Evolutionary conservation across 306 rosid species (phyloP), one percentile per base, ranked within the genome.

Genomic region (Oemleria cerasiformis): DNA sequence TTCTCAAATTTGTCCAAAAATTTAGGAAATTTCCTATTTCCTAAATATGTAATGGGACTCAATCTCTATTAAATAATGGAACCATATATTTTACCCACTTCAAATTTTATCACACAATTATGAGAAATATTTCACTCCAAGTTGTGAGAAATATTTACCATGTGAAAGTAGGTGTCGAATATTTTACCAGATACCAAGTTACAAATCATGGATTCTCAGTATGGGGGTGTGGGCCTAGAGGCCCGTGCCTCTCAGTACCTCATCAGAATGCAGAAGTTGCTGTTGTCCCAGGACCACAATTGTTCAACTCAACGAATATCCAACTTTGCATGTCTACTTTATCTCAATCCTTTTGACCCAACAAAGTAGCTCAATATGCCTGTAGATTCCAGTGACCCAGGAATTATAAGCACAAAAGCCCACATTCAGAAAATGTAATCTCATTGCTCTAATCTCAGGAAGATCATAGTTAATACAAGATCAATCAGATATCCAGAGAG

Each of bases 321-420:
- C 71, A 62, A n/a, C 51, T 77, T 61, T 49, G 1, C 15, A 65
- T 51, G 57, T 67, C 63, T 20, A 62, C 74, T 75, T 68, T 51
- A 49, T 63, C 57, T 54, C 72, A 69, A 57, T 73, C 81, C 61
- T 75, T 86, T 87, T 79, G 75, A 78, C 84, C 76, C 64, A 21
- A 63, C 8, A 34, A 38, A 65, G 70, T 25, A 57, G 44, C 60
- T 54, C 59, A 71, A 45, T 36, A 45, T 71, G 42, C 63, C 45
- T 13, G 65, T 19, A 57, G 5, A 62, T 43, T 53, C 44, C 51
- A 14, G 56, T 23, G 41, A 11, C 50, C 50, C 10, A 45, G 50
- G 19, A 7, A 12, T 7, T 72, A 38, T 45, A n/a, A n/a, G 66
- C 50, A 60, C 56, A 23, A 15, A 47, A 21, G 56, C 49, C n/a